Percentiles rank a stretch among this genome's conserved stretches.
Evolutionary conservation across 768 basidiomycete species (phyloP).

Genomic region (Pisolithus microcarpus): DNA sequence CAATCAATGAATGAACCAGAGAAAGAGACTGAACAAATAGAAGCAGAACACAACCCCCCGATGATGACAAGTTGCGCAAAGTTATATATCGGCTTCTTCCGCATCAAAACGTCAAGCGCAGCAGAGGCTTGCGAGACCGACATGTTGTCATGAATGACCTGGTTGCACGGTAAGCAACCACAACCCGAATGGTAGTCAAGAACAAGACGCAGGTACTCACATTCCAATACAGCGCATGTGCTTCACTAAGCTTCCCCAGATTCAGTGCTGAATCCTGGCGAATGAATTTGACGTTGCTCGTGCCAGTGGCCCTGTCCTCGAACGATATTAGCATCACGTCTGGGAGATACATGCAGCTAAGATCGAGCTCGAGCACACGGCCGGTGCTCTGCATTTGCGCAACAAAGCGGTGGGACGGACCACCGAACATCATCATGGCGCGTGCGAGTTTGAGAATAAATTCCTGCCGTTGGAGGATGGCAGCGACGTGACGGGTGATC

Average conservation of each 20-base stretch:
- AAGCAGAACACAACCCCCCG: slow-evolving; percentile 70
- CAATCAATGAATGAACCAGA: slow-evolving; percentile 74
- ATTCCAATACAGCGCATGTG: slow-evolving; percentile 69
- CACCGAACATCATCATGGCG: slow-evolving; percentile 87
- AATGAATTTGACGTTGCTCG: slow-evolving; percentile 74
- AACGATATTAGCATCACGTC: slow-evolving; percentile 77
- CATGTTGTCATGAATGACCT: slow-evolving; percentile 80
- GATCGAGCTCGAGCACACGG: slow-evolving; percentile 66
- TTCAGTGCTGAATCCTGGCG: slow-evolving; percentile 66
- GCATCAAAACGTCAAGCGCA: slow-evolving; percentile 70
- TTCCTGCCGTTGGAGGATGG: slow-evolving; percentile 73
- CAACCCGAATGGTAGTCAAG: not conserved
- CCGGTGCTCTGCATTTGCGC: slow-evolving; percentile 77
- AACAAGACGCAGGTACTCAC: slow-evolving; percentile 26
- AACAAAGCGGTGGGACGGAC: slow-evolving; percentile 75
- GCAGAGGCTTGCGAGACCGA: slow-evolving; percentile 67
- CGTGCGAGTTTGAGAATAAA: slow-evolving; percentile 80
- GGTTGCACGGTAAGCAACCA: not conserved
- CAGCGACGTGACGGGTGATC: slow-evolving; percentile 81
- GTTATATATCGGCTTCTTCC: slow-evolving; percentile 50
- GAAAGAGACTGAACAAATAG: slow-evolving; percentile 70
- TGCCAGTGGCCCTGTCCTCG: slow-evolving; percentile 72
- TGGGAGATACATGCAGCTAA: slow-evolving; percentile 68
- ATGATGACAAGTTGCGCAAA: slow-evolving; percentile 58
- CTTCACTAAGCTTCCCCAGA: slow-evolving; percentile 67